Conservation (phyloP, 2,329 filamentous ascomycete species). For the Cercospora sp. region DNA sequence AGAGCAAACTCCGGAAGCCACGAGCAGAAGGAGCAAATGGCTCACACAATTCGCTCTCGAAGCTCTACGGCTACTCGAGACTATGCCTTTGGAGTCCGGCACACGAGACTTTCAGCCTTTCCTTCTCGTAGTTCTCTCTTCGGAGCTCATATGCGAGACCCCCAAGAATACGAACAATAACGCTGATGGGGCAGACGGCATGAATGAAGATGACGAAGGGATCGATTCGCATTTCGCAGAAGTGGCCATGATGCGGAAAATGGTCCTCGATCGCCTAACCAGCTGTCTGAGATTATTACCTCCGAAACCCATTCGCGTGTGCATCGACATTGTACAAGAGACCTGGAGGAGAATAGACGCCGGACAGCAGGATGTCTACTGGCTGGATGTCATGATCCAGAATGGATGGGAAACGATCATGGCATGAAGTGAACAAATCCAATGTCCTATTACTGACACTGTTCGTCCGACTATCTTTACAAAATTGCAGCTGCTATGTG, state of each 20-base stretch:
- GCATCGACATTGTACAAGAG: slow-evolving; percentile 53
- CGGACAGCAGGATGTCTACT: slow-evolving; percentile 51
- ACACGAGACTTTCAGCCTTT: slow-evolving; percentile 58
- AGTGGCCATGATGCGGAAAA: slow-evolving; percentile 26
- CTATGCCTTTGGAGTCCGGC: slow-evolving; percentile 54
- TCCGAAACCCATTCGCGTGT: slow-evolving; percentile 54
- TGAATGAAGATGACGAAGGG: slow-evolving; percentile 4
- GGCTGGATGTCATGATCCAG: slow-evolving; percentile 60
- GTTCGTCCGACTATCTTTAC: background rate
- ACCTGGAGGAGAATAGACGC: slow-evolving; percentile 55
- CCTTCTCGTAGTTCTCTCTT: slow-evolving; percentile 48
- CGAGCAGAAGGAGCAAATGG: slow-evolving; percentile 40
- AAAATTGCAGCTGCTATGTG: background rate
- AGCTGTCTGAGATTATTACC: slow-evolving; percentile 40
- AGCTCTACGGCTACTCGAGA: slow-evolving; percentile 52
- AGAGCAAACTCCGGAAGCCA: slow-evolving; percentile 32
- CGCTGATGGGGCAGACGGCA: background rate
- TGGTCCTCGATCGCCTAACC: slow-evolving; percentile 24
- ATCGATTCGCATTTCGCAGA: slow-evolving; percentile 21
- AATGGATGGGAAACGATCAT: slow-evolving; percentile 60
- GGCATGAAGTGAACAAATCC: slow-evolving; percentile 39
- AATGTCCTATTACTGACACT: background rate
- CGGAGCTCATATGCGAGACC: slow-evolving; percentile 23
- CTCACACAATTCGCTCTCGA: slow-evolving; percentile 55
- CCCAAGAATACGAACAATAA: background rate